Percentiles rank a stretch among this genome's conserved stretches.
Evolutionary conservation across 257 asterid genomes (phyloP).

Genomic region (Solanum boliviense): DNA sequence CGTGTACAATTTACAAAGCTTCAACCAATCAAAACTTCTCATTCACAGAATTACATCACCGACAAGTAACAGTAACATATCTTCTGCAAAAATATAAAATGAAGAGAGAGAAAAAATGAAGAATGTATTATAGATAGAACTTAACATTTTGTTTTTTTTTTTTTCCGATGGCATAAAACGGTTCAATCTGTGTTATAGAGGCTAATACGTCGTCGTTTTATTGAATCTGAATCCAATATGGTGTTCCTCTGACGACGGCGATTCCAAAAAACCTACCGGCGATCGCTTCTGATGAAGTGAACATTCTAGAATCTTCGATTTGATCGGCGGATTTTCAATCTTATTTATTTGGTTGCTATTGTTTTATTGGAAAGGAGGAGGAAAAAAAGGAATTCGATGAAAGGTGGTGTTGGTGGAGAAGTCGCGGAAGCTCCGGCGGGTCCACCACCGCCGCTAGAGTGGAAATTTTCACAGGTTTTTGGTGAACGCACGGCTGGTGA

Average conservation of each 20-base stretch:
- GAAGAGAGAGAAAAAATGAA: not conserved
- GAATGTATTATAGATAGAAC: not conserved
- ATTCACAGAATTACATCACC: not conserved
- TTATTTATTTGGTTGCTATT: not conserved
- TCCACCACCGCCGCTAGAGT: conserved; percentile 65
- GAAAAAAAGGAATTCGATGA: conserved; percentile 17
- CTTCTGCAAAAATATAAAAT: not conserved
- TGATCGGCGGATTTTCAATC: not conserved
- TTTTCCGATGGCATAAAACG: conserved; percentile 2
- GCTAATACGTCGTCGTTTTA: conserved; percentile 6
- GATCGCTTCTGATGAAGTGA: conserved; percentile 15
- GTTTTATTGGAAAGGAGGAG: not conserved
- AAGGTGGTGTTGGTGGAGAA: conserved; percentile 35
- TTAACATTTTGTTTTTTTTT: not conserved
- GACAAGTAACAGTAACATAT: not conserved
- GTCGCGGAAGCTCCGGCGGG: conserved; percentile 47
- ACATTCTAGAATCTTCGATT: conserved; percentile 7
- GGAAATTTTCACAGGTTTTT: conserved; percentile 90
- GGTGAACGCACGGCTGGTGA: conserved; percentile 83
- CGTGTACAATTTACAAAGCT: not conserved
- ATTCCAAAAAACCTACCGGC: conserved; percentile 2
- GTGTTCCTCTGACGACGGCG: conserved; percentile 4
- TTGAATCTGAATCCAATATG: conserved; percentile 26
- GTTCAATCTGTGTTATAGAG: conserved; percentile 21
- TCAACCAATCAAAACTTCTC: not conserved